Evolutionary conservation across 768 basidiomycete genomes (phyloP).

Genomic region (Leccinum rimulosum): DNA sequence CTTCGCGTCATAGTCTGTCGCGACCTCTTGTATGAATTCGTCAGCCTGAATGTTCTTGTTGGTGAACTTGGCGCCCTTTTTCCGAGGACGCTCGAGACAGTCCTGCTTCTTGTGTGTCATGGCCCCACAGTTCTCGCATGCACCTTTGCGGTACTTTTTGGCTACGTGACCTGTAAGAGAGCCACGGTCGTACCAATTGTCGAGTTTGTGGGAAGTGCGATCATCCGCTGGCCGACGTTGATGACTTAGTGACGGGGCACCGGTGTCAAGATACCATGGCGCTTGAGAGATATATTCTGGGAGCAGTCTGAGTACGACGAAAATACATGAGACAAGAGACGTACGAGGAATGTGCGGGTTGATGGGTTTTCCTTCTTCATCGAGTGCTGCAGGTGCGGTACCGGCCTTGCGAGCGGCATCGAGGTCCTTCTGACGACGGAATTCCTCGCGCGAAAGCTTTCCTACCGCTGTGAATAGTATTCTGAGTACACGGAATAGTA

Average conservation of each 20-base stretch:
- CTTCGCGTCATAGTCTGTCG: constrained; percentile 85
- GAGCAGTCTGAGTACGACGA: background rate
- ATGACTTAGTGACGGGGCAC: constrained; percentile 89
- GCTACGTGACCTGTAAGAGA: constrained; percentile 84
- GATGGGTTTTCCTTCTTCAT: constrained; percentile 93
- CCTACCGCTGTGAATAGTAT: constrained; percentile 44
- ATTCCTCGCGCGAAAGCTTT: constrained; percentile 93
- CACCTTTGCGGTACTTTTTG: constrained; percentile 96
- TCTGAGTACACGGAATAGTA: background rate
- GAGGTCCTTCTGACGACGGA: constrained; percentile 91
- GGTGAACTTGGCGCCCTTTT: constrained; percentile 92
- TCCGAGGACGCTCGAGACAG: constrained; percentile 94
- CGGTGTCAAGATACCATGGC: constrained; percentile 98
- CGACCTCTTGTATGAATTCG: constrained; percentile 82
- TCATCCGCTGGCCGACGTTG: constrained; percentile 77
- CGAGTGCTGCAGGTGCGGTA: constrained; percentile 93
- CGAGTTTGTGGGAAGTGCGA: constrained; percentile 60
- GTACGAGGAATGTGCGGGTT: constrained; percentile 98
- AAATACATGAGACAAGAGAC: constrained; percentile 35
- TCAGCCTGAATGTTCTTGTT: constrained; percentile 89
- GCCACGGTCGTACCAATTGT: constrained; percentile 91
- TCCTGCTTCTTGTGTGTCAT: constrained; percentile 90
- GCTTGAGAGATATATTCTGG: constrained; percentile 97
- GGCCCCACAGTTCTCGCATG: constrained; percentile 98
- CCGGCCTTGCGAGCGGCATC: constrained; percentile 98